These are phyloP conservation scores for Beauveria medogensis DNA, from an alignment of 2,329 filamentous ascomycete species.

Conservation along the genomic window DNA sequence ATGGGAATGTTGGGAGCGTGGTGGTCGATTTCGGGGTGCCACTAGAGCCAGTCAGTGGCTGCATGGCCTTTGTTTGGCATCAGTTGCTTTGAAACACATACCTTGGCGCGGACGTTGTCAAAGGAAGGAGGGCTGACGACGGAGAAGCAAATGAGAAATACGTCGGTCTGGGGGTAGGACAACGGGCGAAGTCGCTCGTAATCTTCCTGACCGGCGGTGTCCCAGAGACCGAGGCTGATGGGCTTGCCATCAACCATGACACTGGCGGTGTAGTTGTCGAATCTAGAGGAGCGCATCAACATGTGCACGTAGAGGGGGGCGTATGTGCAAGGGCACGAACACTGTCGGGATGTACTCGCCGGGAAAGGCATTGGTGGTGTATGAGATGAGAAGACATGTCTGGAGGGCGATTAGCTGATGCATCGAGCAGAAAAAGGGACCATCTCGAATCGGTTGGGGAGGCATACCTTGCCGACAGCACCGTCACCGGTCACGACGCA, in stretches of 20 bases:
- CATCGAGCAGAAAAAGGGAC: not conserved
- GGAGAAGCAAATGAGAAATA: constrained; percentile 97
- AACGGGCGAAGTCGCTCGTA: constrained; percentile 92
- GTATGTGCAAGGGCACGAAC: constrained; percentile 43
- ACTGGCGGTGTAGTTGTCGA: constrained; percentile 98
- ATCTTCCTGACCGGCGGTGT: constrained; percentile 98
- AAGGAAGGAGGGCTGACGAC: constrained; percentile 97
- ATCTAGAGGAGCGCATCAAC: constrained; percentile 44
- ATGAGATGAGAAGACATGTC: constrained; percentile 98
- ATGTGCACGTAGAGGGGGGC: constrained; percentile 9
- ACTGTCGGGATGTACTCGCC: constrained; percentile 99
- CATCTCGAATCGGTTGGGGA: not conserved
- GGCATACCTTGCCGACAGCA: constrained; percentile 87
- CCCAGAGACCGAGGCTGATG: constrained; percentile 93
- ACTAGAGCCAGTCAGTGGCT: constrained; percentile 43
- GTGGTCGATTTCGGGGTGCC: constrained; percentile 96
- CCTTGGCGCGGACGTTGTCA: constrained; percentile 98
- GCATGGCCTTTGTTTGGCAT: not conserved
- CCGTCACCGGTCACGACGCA: constrained; percentile 98
- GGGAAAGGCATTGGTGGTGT: constrained; percentile 99
- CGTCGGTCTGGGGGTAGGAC: constrained; percentile 96
- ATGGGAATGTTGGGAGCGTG: constrained; percentile 93
- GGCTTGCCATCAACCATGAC: constrained; percentile 99
- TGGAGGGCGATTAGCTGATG: constrained; percentile 32
- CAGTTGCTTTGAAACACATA: constrained; percentile 35